Conservation (phyloP, 257 asterid genomes). For the Solanum clarkiae region DNA sequence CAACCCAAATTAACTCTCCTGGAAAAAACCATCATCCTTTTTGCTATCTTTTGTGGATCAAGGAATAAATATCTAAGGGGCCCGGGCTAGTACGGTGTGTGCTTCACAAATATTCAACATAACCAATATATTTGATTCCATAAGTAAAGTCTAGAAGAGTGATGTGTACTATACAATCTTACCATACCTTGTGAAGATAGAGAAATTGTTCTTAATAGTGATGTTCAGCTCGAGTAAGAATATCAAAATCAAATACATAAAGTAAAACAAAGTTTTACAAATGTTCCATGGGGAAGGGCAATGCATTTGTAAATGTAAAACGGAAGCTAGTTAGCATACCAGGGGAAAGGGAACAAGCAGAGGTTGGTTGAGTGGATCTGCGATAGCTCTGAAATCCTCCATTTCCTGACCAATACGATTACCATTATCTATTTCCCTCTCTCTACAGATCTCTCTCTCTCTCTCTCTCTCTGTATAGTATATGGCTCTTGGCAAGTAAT, state of each 20-base stretch:
- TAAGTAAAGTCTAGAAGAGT: background rate
- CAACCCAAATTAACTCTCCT: background rate
- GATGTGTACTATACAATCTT: background rate
- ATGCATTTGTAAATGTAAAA: background rate
- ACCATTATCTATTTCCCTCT: background rate
- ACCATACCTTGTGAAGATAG: background rate
- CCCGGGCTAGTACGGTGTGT: too few species aligned
- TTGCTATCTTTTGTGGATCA: too few species aligned
- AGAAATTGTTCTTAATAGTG: background rate
- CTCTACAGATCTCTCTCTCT: background rate
- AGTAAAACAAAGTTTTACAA: background rate
- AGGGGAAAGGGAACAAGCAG: background rate
- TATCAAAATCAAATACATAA: background rate
- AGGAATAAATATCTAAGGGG: too few species aligned
- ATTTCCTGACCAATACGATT: constrained; percentile 24
- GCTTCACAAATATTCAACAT: too few species aligned
- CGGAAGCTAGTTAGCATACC: background rate
- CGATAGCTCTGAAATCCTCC: constrained; percentile 57
- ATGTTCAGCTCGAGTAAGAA: background rate
- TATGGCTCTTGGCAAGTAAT: background rate
- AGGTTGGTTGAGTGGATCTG: constrained; percentile 18
- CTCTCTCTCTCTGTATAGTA: background rate
- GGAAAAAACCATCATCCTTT: background rate
- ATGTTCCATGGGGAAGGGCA: background rate
- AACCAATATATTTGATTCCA: background rate